Evolutionary conservation across 2,329 filamentous ascomycete species (phyloP), one percentile per base, ranked within the genome.

Genomic region (Berkeleyomyces rouxiae): DNA sequence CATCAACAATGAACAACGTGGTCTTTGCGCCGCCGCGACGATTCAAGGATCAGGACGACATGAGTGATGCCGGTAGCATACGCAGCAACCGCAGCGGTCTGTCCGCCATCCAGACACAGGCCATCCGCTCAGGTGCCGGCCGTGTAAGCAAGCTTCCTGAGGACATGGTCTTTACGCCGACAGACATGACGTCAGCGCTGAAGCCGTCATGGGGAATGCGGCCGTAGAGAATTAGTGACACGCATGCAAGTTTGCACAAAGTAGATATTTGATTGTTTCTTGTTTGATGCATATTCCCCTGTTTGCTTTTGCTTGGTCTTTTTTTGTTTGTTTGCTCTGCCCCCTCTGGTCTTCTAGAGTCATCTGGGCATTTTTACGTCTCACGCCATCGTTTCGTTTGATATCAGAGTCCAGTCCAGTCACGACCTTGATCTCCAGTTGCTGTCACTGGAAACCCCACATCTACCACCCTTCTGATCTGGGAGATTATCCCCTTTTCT

Each of bases 111-210:
- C 82, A 90, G 70, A 75, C 83, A 60, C 77, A 83, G 65, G 86
- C 88, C 68, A 84, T 96, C 68, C 87, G 90, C 67, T 81, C 77
- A 63, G 91, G 91, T 67, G 90, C 90, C 55, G 92, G 95, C 69
- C 87, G 91, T 66, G 83, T 96, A 67, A 93, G 88, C 71, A 84
- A 88, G 59, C 80, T 96, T 65, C 90, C 91, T 0, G 85, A 83
- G 64, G 89, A 91, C 67, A 82, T 85, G 51, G 88, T 95, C 64
- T 91, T 90, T 67, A 90, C 88, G 3, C 80, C 79, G 69, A 82
- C 86, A 42, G 82, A 89, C 63, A 73, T 92, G 71, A 74, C 76
- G 63, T 74, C 83, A 67, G 76, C 77, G 67, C 75, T 85, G 65
- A 84, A 84, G 74, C 82, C 82, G 51, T 73, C 75, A 61, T 84